Evolutionary conservation across 371 early-diverging fungal species (phyloP), one percentile per base, ranked within the genome.

Genomic region (Rhizomucor miehei): DNA sequence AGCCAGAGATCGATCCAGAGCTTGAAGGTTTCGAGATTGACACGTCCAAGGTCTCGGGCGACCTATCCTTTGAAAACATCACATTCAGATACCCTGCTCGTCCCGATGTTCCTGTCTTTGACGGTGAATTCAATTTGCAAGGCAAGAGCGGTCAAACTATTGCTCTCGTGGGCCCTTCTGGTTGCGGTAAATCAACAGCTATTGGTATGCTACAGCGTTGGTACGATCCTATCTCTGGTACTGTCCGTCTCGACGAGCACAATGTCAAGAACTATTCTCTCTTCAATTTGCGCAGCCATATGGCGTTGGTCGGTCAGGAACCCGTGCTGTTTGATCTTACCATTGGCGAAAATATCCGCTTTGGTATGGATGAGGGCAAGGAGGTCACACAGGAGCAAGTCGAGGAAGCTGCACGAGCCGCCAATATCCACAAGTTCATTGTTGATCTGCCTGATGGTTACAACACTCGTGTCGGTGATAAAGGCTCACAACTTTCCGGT

Each of bases 301-400:
- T 94, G 66, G 87, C 89, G 1, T 72, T 94, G 34, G 94, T 96
- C 4, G 83, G 88, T 24, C 97, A 98, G 70, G 94, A 94, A 63
- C 93, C 93, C 1, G 74, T 77, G 12, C 69, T 95, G 17, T 93
- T 94, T 66, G 84, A 86, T 66, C 66, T 83, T 56, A 80, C 89
- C 0, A 85, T 95, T 57, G 69, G 76, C 13, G 87, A 93, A 12
- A 97, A 94, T 60, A 88, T 95, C 35, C 64, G 75, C 1, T 88
- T 85, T 52, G 87, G 86, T 51, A 65, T 73, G 20, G 77, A 76
- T 19, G 82, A 81, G 43, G 20, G 10, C 34, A 51, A 45, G 16
- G 65, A 61, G 3, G 63, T 73, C 1, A 62, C 82, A 25, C 66
- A 80, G 41, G 88, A 86, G 36, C 75, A 81, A 37, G 77, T 90